Base-by-base conservation (phyloP, 2,329 filamentous ascomycete genomes). In the Fusarium virguliforme region DNA sequence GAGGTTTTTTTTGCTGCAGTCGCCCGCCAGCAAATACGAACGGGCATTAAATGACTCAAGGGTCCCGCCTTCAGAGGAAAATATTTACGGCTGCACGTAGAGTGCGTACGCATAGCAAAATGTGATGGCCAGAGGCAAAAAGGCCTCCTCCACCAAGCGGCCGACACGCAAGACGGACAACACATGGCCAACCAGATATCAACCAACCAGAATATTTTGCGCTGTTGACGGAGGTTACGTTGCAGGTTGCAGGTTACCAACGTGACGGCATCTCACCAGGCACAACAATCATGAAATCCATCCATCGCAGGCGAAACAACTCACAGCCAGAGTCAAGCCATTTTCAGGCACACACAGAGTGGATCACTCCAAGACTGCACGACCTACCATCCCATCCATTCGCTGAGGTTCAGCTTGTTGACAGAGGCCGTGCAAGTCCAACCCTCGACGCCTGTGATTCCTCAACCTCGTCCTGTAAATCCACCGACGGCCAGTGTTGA, bases 11-110 rank as follows among this genome's bases (percentile, higher is more conserved):
- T 59, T 50, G 3, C 32, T 30, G 55, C 48, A 53, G 35, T 51
- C 43, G 28, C 43, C 61, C 61, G 61, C 34, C 30, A 60, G 40
- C 46, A n/a, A 50, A 60, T 60, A 59, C 61, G 56, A 60, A 41
- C 43, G 15, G 15, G 43, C 43, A 35, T 64, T 43, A 51, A 60
- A 35, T 60, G 43, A 43, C 34, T 35, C 59, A 55, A 28, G 18
- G 24, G 48, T 43, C 22, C 59, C 59, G 43, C 28, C 26, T 57
- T 26, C 10, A 7, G 43, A 48, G 24, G 22, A 12, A n/a, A 46
- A 48, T 28, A n/a, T 18, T 10, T 12, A 6, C 26, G 8, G 15
- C 28, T n/a, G n/a, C n/a, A n/a, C n/a, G n/a, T n/a, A 46, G 24
- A 28, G 13, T 46, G 41, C 15, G 41, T 28, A n/a, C n/a, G n/a